phyloP scores from a whole-genome alignment of 1,284 basidiomycete species.

The Ustilago trichophora region DNA sequence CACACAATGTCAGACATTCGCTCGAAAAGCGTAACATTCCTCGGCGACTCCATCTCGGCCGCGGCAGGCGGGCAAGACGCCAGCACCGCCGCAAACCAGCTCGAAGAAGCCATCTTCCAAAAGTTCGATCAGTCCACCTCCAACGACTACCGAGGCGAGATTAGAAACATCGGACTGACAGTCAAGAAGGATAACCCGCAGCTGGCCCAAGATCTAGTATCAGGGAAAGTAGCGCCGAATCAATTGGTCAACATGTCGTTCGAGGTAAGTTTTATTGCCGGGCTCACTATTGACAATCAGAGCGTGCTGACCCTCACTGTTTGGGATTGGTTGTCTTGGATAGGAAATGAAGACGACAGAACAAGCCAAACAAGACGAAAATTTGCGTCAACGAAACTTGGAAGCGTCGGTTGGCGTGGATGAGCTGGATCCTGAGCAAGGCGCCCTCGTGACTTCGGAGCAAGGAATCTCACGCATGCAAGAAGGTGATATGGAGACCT shows the following conservation, averaged over 20 bases:
- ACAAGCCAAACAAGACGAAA: conserved; percentile 27
- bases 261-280: conserved; percentile 21
- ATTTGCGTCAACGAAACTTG: conserved; percentile 35
- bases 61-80: conserved; percentile 20
- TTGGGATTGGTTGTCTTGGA: no score
- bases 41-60: conserved; percentile 30
- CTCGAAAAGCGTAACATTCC: conserved; percentile 28
- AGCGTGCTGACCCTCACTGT: no score
- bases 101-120: conserved; percentile 33
- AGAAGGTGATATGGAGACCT: conserved; percentile 27
- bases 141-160: conserved; percentile 39
- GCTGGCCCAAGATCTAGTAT: conserved; percentile 21
- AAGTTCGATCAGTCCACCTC: conserved; percentile 29
- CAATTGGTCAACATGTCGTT: conserved; percentile 30
- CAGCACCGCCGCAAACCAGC: conserved; percentile 12
- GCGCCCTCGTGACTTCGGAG: conserved; percentile 9
- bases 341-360: conserved; percentile 37
- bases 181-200: conserved; percentile 45
- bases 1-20: conserved; percentile 35
- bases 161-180: conserved; percentile 34
- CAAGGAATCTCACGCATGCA: conserved; percentile 29
- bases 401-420: conserved; percentile 34
- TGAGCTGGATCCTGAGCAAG: conserved; percentile 25
- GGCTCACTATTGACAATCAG: no score
- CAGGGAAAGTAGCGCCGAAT: conserved; percentile 3